phyloP scores from a whole-genome alignment of 1,284 basidiomycete species.

The Hymenochaete sp. region DNA sequence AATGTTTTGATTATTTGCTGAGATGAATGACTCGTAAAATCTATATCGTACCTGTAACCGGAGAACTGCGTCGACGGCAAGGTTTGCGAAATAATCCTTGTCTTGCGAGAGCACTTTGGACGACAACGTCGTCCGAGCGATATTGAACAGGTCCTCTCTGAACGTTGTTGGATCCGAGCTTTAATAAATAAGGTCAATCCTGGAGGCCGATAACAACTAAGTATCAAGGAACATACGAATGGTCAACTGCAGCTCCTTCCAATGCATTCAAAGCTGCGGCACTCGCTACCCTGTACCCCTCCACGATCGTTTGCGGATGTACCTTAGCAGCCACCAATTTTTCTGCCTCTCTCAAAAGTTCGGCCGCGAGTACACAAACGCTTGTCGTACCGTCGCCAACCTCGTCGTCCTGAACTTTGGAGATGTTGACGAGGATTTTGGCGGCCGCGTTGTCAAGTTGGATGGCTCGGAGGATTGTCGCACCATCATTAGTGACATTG shows the following conservation, averaged over 20 bases:
- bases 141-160: slow-evolving; percentile 89
- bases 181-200: slow-evolving; percentile 10
- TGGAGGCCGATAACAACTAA: neutral
- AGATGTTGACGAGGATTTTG: slow-evolving; percentile 99
- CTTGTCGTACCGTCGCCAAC: slow-evolving; percentile 96
- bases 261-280: slow-evolving; percentile 79
- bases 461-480: slow-evolving; percentile 96
- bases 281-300: slow-evolving; percentile 93
- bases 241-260: slow-evolving; percentile 74
- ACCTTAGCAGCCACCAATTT: slow-evolving; percentile 90
- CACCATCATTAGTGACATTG: slow-evolving; percentile 97
- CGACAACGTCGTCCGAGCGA: slow-evolving; percentile 91
- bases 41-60: slow-evolving; percentile 63
- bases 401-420: slow-evolving; percentile 99
- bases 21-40: neutral
- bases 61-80: slow-evolving; percentile 95
- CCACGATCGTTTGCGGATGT: slow-evolving; percentile 99
- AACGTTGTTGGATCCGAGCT: slow-evolving; percentile 72
- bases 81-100: slow-evolving; percentile 98
- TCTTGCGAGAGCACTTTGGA: slow-evolving; percentile 96
- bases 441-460: slow-evolving; percentile 98
- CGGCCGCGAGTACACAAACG: slow-evolving; percentile 90
- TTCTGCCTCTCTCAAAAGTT: slow-evolving; percentile 92
- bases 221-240: slow-evolving; percentile 51
- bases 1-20: neutral